phyloP scores from a whole-genome alignment of 202 grass and related monocot genomes.

The Eragrostis tef region DNA sequence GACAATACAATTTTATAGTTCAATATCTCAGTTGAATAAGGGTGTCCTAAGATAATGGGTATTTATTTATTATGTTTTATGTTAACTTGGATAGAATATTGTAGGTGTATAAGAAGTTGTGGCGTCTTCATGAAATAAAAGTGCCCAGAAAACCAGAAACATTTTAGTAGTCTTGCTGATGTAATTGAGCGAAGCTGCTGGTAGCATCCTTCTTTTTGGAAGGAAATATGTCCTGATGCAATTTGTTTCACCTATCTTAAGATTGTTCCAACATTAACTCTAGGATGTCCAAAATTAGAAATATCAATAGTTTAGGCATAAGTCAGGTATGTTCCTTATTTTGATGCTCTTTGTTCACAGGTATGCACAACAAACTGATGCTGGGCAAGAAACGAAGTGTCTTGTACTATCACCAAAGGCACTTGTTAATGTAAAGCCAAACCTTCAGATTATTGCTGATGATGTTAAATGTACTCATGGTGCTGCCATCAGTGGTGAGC shows the following conservation, averaged over 20 bases:
- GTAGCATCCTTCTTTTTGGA: background rate
- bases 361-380: conserved; percentile 87
- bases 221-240: background rate
- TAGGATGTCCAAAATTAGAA: background rate
- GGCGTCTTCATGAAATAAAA: background rate
- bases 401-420: conserved; percentile 84
- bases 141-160: background rate
- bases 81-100: conserved; percentile 4
- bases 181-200: background rate
- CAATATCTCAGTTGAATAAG: background rate
- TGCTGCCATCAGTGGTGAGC: conserved; percentile 91
- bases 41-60: background rate
- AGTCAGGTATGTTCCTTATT: background rate
- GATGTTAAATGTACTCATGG: conserved; percentile 95
- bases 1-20: background rate
- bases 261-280: background rate
- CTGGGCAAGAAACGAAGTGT: conserved; percentile 80
- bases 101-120: background rate
- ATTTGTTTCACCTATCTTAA: conserved; percentile 5
- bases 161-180: background rate
- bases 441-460: conserved; percentile 94
- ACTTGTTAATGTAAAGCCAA: conserved; percentile 84
- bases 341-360: conserved; percentile 53
- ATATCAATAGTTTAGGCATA: conserved; percentile 1
- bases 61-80: conserved; percentile 21